Conservation (phyloP, 164 flowering plant genomes). For the Umbilicus rupestris region DNA sequence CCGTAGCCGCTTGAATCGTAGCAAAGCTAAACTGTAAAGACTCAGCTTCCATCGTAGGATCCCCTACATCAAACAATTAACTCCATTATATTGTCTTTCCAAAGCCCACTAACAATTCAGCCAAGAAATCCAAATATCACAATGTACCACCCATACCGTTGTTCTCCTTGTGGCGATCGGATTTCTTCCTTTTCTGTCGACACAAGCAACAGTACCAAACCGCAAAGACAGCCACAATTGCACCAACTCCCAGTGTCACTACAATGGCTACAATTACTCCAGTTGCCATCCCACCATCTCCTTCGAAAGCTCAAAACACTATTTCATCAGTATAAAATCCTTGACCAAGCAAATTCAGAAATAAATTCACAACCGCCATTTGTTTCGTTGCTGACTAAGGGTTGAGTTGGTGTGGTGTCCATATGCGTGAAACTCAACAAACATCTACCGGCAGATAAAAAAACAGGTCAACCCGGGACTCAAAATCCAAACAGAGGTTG, state of each 20-base stretch:
- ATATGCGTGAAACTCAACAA: too few relatives aligned
- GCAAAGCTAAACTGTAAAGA: conserved; percentile 12
- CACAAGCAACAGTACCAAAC: conserved; percentile 5
- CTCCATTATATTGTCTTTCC: not conserved
- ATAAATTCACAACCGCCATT: too few relatives aligned
- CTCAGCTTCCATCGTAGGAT: not conserved
- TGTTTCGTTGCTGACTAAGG: too few relatives aligned
- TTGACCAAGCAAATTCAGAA: too few relatives aligned
- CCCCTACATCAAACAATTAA: not conserved
- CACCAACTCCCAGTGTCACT: conserved; percentile 9
- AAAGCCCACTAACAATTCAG: not conserved
- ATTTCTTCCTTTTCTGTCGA: conserved; percentile 12
- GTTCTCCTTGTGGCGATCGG: not conserved
- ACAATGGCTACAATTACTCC: conserved; percentile 14
- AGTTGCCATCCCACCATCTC: conserved; percentile 7
- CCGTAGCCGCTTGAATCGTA: conserved; percentile 15
- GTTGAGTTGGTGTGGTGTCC: too few relatives aligned
- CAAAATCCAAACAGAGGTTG: too few relatives aligned
- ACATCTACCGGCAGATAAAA: too few relatives aligned
- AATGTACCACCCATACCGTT: conserved; percentile 8
- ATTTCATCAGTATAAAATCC: too few relatives aligned
- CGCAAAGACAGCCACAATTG: conserved; percentile 7
- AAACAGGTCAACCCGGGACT: too few relatives aligned
- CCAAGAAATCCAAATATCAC: not conserved
- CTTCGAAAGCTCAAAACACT: conserved; percentile 11